Evolutionary conservation across 768 basidiomycete genomes (phyloP), one percentile per base, ranked within the genome.

Genomic region (Podaxis pistillaris): DNA sequence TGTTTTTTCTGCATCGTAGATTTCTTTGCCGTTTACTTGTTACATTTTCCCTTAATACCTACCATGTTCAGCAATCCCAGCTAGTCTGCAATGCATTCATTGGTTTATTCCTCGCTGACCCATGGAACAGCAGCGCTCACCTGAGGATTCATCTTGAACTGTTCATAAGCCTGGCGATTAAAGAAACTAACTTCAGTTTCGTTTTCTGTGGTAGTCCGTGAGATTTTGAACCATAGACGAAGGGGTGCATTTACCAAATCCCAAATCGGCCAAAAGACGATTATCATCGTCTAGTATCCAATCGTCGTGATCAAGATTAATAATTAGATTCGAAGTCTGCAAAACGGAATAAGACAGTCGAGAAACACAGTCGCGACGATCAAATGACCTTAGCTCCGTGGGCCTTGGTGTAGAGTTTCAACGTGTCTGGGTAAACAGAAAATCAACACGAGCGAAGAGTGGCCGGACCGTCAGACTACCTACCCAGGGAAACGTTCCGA

Each of bases 171-270:
- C 49, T 83, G 79, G 30, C 83, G 79, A 68, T 89, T 89, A 79
- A 98, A 98, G 75, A 96, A 90, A 71, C 93, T 95, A 65, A 96
- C 82, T 77, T 99, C 96, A 0, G 92, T 91, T 74, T 99, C 96
- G 71, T 98, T 96, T 74, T 97, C 96, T 98, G 64, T 15, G 17
- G 41, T n/a, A 30, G 41, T 15, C 4, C 38, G 41, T 56, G 36
- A 49, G 24, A 15, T 38, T 49, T 4, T 24, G 49, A 12, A 8
- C 22, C 49, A 24, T 19, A 24, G 8, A 50, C 12, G 49, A 50
- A 11, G 12, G 5, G 9, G 22, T 26, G 33, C 24, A 76, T 88
- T 61, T 62, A 96, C 96, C 91, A 53, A 96, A 84, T 17, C 90
- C 94, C 38, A 84, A 74, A 3, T 87, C 84, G 1, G 80, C 85